Base-by-base conservation (phyloP, 257 asterid genomes). In the Thymus quinquecostatus region DNA sequence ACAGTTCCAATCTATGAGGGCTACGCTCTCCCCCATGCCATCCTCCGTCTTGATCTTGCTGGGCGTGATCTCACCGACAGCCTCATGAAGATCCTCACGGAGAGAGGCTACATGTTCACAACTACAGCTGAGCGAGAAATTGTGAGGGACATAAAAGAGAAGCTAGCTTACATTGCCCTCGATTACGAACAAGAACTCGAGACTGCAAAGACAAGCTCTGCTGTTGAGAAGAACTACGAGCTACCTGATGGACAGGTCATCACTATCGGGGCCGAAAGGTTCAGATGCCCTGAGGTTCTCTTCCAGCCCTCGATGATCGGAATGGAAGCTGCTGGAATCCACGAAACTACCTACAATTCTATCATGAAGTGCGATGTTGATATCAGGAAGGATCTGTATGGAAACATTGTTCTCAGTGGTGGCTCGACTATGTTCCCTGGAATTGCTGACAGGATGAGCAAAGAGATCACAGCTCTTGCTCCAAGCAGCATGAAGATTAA, bases 401-500 rank as follows among this genome's bases (percentile, higher is more conserved):
- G 87, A 1, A 83, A 83, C 73, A 83, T 83, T 5, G 87, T 83
- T 6, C 87, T 83, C 32, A 83, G 87, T 68, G 87, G 87, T 68
- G 87, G 87, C 6, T 74, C 87, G 13, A 83, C 87, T 44, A 83
- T 83, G 87, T 83, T 80, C 73, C 54, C 79, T 0, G 87, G 87
- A 53, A 83, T 83, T 72, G 87, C 87, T 21, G 87, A 83, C 73
- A 60, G 87, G 68, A 83, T 83, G 87, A 83, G 85, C 81, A 83
- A 83, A 73, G 87, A 83, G 75, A 83, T 83, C 58, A 83, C 85
- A 1, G 84, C 87, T 40, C 77, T 80, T 55, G 87, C 87, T 47
- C 87, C 87, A 2, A 82, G 87, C 72, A 82, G 87, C 82, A 82
- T 82, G 87, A 82, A 82, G 83, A 77, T 83, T 66, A 83, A 83